Evolutionary conservation across 2,329 filamentous ascomycete species (phyloP), one percentile per base, ranked within the genome.

Genomic region (Aspergillus novoparasiticus): DNA sequence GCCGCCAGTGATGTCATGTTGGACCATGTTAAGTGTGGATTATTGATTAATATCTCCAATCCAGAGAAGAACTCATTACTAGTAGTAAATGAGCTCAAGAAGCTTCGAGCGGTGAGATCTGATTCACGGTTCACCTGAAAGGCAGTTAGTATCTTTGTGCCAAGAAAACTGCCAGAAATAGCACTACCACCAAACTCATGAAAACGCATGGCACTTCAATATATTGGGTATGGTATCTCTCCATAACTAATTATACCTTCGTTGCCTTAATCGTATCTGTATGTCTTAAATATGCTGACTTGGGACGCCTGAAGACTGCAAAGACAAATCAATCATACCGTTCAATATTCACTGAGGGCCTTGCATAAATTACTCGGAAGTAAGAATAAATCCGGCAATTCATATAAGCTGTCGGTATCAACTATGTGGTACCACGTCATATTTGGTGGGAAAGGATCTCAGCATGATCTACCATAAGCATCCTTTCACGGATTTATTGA

Each of bases 211-310:
- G 10, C 34, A 23, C 32, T 36, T 23, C 32, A 54, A 54, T 36
- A 34, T 36, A 36, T 39, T 51, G 16, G n/a, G 10, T n/a, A 43
- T 21, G 19, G 41, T 46, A 14, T 46, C 21, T 32, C 46, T n/a
- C 28, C 48, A 51, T 32, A 21, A 16, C 28, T 55, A 55, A 55
- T 39, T 36, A 39, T 55, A 55, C 26, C n/a, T 14, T 23, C 19
- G 16, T n/a, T 54, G 51, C 12, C n/a, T 36, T 19, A 55, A n/a
- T 55, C 30, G 19, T 55, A 55, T 55, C 51, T 36, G 51, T 55
- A 14, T 36, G 51, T 55, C 51, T 55, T 23, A 55, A 26, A 19
- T 21, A 19, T 19, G 51, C 34, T 19, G 51, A 12, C n/a, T 26
- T 39, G 51, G 51, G 51, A 54, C 30, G 51, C 51, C 51, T 39